phyloP scores from a whole-genome alignment of 1,284 basidiomycete genomes.

The Filobasidium uniguttulatum region DNA sequence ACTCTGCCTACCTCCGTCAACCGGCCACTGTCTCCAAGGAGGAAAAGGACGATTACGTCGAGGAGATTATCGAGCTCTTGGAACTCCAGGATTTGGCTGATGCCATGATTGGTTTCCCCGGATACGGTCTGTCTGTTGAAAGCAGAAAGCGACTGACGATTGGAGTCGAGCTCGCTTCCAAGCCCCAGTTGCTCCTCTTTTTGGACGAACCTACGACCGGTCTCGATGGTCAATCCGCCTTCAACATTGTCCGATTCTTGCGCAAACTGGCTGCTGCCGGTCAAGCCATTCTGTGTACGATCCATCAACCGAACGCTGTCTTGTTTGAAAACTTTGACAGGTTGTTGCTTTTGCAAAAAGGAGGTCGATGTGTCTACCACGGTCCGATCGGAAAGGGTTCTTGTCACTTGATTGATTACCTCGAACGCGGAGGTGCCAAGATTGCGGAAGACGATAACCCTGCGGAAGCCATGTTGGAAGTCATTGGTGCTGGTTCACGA shows the following conservation, averaged over 20 bases:
- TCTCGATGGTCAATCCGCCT: slow-evolving; percentile 42
- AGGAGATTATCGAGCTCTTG: slow-evolving; percentile 43
- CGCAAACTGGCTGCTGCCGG: slow-evolving; percentile 61
- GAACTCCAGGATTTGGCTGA: slow-evolving; percentile 43
- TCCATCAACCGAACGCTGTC: slow-evolving; percentile 40
- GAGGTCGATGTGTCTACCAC: slow-evolving; percentile 38
- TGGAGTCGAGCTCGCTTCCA: slow-evolving; percentile 48
- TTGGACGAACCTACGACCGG: slow-evolving; percentile 44
- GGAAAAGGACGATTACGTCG: slow-evolving; percentile 44
- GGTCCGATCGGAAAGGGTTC: slow-evolving; percentile 45
- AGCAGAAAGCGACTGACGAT: slow-evolving; percentile 48
- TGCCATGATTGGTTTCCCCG: slow-evolving; percentile 38
- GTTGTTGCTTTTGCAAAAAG: slow-evolving; percentile 40
- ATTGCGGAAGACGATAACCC: slow-evolving; percentile 44
- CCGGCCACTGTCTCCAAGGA: slow-evolving; percentile 39
- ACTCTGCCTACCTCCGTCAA: slow-evolving; percentile 48
- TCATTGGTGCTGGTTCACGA: slow-evolving; percentile 59
- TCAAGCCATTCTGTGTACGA: slow-evolving; percentile 41
- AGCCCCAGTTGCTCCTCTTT: slow-evolving; percentile 46
- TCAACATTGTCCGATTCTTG: slow-evolving; percentile 41
- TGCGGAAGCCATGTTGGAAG: slow-evolving; percentile 42
- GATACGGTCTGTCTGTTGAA: slow-evolving; percentile 43
- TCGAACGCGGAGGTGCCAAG: slow-evolving; percentile 42
- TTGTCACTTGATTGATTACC: slow-evolving; percentile 42
- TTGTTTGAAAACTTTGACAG: slow-evolving; percentile 46